Evolutionary conservation across 2,329 filamentous ascomycete species (phyloP), one percentile per base, ranked within the genome.

Genomic region (Beauveria sp.): DNA sequence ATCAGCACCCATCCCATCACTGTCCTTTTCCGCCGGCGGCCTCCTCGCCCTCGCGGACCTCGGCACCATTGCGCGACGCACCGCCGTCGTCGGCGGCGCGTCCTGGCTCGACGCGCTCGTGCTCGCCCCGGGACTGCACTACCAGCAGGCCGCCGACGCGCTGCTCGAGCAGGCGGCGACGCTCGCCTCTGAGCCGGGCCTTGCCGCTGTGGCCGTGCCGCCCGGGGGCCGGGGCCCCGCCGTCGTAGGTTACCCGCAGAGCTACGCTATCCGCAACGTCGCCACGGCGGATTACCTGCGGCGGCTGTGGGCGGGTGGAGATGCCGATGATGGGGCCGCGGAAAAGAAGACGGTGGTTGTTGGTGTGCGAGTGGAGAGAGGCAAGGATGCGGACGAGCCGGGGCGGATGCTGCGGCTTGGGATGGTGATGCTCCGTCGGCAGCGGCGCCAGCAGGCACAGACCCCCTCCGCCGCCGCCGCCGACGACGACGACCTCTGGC

Each of bases 1-100:
- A 1, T 72, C 73, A 18, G 76, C 72, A 0, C 80, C 80, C 1
- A 76, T 83, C 18, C 78, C 79, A 1, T 66, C 68, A 26, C 69
- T 83, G 55, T 70, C 75, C 3, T 72, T 83, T 66, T 80, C 79
- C 0, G 77, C 82, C 1, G 78, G 79, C 9, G 84, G 83, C 8
- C 76, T 87, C 9, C 72, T 87, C 24, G 82, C 81, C 8, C 79
- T 88, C 18, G 84, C 84, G 3, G 83, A 87, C 63, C 76, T 87
- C 45, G 75, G 76, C 42, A 84, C 81, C 2, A 75, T 86, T 28
- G 80, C 82, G 6, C 74, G 80, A 52, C 78, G 83, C 7, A 87
- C 84, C 2, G 79, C 77, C 18, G 75, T 86, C 50, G 79, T 77
- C 2, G 84, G 84, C 28, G 82, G 81, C 3, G 80, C 83, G 1